These are phyloP conservation scores for Clitopilus hobsonii DNA, from an alignment of 768 basidiomycete genomes.

Conservation along the genomic window DNA sequence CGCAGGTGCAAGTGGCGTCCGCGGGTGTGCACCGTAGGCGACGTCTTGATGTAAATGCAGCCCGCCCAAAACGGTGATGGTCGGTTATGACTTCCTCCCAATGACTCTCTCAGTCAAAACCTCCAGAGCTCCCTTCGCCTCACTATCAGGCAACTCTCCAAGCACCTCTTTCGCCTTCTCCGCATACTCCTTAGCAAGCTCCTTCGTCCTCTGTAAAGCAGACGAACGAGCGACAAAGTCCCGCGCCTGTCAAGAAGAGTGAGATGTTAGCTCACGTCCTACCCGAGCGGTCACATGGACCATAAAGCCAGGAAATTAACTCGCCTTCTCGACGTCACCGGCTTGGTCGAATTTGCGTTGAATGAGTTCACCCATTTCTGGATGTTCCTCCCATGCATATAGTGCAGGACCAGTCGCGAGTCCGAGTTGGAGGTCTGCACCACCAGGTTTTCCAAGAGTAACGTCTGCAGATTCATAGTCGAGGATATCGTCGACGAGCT, in stretches of 20 bases:
- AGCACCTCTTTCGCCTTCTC: slow-evolving; percentile 75
- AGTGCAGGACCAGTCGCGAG: slow-evolving; percentile 91
- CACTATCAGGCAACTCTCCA: slow-evolving; percentile 71
- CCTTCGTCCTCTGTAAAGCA: slow-evolving; percentile 76
- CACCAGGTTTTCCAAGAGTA: slow-evolving; percentile 87
- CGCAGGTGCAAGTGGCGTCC: background rate
- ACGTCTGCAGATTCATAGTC: slow-evolving; percentile 82
- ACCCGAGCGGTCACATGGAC: background rate
- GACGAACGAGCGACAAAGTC: slow-evolving; percentile 71
- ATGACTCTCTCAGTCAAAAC: slow-evolving; percentile 74
- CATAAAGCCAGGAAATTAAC: slow-evolving; percentile 11
- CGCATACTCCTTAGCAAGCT: slow-evolving; percentile 74
- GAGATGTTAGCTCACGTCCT: background rate
- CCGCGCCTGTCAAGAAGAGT: slow-evolving; percentile 50
- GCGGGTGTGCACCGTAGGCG: background rate
- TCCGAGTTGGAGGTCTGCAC: slow-evolving; percentile 78
- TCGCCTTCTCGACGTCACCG: slow-evolving; percentile 85
- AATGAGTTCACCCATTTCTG: slow-evolving; percentile 85
- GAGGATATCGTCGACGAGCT: slow-evolving; percentile 95
- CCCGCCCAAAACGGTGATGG: background rate
- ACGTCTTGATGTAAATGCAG: background rate
- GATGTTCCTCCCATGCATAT: slow-evolving; percentile 92
- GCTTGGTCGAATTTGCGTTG: slow-evolving; percentile 72
- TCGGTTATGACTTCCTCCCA: slow-evolving; percentile 33
- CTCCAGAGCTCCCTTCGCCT: slow-evolving; percentile 74